Evolutionary conservation across 345 rosid species (phyloP).

Genomic region (Combretum micranthum): DNA sequence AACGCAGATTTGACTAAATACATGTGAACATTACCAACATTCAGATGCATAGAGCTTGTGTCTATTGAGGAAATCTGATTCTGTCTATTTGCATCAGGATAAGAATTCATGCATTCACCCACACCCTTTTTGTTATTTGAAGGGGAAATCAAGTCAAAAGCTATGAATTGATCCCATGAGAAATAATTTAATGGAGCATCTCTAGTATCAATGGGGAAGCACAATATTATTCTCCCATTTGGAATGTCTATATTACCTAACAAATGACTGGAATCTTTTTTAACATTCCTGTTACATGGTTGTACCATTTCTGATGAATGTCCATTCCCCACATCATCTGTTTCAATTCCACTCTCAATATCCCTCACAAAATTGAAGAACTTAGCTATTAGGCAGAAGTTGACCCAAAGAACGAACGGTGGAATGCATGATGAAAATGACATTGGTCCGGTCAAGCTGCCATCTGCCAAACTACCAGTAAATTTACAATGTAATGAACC

Average conservation of each 20-base stretch:
- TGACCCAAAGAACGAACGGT: slow-evolving; percentile 58
- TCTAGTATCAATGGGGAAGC: slow-evolving; percentile 53
- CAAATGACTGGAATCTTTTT: slow-evolving; percentile 19
- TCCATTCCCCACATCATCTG: slow-evolving; percentile 15
- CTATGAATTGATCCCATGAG: slow-evolving; percentile 59
- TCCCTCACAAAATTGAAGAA: slow-evolving; percentile 51
- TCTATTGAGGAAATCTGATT: slow-evolving; percentile 32
- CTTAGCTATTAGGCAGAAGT: slow-evolving; percentile 42
- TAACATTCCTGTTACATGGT: slow-evolving; percentile 17
- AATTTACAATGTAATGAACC: slow-evolving; percentile 43
- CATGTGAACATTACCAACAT: slow-evolving; percentile 44
- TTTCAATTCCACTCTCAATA: slow-evolving; percentile 31
- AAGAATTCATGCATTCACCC: slow-evolving; percentile 12
- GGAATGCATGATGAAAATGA: slow-evolving; percentile 66
- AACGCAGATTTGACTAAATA: slow-evolving; percentile 47
- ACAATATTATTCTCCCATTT: slow-evolving; percentile 62
- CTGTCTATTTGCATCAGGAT: slow-evolving; percentile 25
- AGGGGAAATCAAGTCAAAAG: slow-evolving; percentile 52
- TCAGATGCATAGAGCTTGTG: slow-evolving; percentile 43
- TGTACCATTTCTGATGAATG: slow-evolving; percentile 17
- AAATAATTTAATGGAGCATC: slow-evolving; percentile 27
- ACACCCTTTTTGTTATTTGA: slow-evolving; percentile 23
- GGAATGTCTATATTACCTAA: slow-evolving; percentile 48
- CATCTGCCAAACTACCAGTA: slow-evolving; percentile 30
- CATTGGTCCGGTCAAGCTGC: slow-evolving; percentile 25